Conservation (phyloP, 2,329 filamentous ascomycete species). For the Neoscytalidium dimidiatum region DNA sequence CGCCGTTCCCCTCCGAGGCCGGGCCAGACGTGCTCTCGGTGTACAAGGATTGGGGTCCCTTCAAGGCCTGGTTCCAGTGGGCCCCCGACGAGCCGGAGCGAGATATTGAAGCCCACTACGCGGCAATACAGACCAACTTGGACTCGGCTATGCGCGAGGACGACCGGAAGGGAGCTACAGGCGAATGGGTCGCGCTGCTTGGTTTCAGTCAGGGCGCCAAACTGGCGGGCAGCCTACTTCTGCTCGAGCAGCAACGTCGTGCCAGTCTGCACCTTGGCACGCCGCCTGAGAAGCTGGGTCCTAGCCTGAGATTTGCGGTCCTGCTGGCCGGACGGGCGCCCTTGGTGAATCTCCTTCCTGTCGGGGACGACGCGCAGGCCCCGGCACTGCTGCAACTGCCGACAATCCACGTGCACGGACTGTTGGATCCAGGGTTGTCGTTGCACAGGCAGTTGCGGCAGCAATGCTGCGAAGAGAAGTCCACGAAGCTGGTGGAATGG, state of each 20-base stretch:
- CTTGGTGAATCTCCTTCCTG: slow-evolving; percentile 37
- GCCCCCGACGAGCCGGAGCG: slow-evolving; percentile 49
- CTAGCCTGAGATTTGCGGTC: too few species aligned
- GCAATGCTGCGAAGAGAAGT: slow-evolving; percentile 60
- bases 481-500: slow-evolving; percentile 67
- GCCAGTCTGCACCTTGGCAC: too few species aligned
- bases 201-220: slow-evolving; percentile 55
- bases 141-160: slow-evolving; percentile 49
- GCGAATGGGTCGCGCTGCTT: slow-evolving; percentile 52
- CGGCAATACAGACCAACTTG: too few species aligned
- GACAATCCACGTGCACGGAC: slow-evolving; percentile 69
- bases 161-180: slow-evolving; percentile 38
- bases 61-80: slow-evolving; percentile 38
- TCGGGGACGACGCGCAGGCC: slow-evolving; percentile 36
- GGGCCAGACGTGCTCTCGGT: slow-evolving; percentile 65
- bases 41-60: slow-evolving; percentile 67
- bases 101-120: slow-evolving; percentile 46
- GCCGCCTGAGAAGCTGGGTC: too few species aligned
- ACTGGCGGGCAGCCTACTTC: slow-evolving; percentile 46
- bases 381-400: slow-evolving; percentile 49
- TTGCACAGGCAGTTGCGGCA: slow-evolving; percentile 59
- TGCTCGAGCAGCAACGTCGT: slow-evolving; percentile 33
- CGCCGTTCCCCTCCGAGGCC: slow-evolving; percentile 62
- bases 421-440: slow-evolving; percentile 60
- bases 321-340: slow-evolving; percentile 64